These are phyloP conservation scores for Xerocomus brunneocitrinus DNA, from an alignment of 768 basidiomycete genomes.

Conservation along the genomic window DNA sequence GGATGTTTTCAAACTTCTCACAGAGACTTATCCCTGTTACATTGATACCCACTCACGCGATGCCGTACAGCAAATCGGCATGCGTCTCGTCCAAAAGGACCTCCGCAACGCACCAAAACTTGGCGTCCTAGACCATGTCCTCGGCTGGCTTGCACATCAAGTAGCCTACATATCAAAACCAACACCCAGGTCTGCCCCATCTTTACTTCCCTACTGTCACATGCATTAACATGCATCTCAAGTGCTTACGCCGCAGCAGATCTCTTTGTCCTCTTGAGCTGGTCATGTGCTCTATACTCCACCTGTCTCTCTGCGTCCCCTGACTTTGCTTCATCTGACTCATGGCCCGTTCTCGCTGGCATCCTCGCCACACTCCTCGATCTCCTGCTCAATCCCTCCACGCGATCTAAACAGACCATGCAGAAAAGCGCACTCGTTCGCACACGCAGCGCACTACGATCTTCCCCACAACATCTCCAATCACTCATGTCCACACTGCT, in stretches of 20 bases:
- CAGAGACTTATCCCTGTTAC: slow-evolving; percentile 76
- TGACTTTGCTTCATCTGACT: slow-evolving; percentile 41
- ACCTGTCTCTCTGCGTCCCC: slow-evolving; percentile 43
- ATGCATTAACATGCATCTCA: not conserved
- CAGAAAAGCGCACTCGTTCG: slow-evolving; percentile 57
- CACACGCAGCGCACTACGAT: slow-evolving; percentile 63
- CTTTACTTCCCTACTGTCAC: not conserved
- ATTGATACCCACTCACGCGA: slow-evolving; percentile 64
- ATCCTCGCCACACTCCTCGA: slow-evolving; percentile 60
- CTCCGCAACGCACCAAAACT: slow-evolving; percentile 40
- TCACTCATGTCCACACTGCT: slow-evolving; percentile 52
- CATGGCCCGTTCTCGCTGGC: slow-evolving; percentile 51
- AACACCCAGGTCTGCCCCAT: slow-evolving; percentile 48
- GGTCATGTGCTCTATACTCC: slow-evolving; percentile 63
- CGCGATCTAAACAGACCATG: slow-evolving; percentile 52
- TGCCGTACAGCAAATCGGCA: slow-evolving; percentile 64
- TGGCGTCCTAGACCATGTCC: slow-evolving; percentile 63
- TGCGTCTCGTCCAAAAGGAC: slow-evolving; percentile 61
- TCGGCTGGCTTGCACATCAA: slow-evolving; percentile 75
- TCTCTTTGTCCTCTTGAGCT: slow-evolving; percentile 65
- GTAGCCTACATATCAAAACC: slow-evolving; percentile 53
- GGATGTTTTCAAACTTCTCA: slow-evolving; percentile 71
- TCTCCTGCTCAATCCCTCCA: slow-evolving; percentile 47
- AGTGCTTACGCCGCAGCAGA: slow-evolving; percentile 58
- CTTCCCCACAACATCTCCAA: slow-evolving; percentile 49